phyloP scores from a whole-genome alignment of 495 filamentous ascomycete genomes.

The Terfezia claveryi region DNA sequence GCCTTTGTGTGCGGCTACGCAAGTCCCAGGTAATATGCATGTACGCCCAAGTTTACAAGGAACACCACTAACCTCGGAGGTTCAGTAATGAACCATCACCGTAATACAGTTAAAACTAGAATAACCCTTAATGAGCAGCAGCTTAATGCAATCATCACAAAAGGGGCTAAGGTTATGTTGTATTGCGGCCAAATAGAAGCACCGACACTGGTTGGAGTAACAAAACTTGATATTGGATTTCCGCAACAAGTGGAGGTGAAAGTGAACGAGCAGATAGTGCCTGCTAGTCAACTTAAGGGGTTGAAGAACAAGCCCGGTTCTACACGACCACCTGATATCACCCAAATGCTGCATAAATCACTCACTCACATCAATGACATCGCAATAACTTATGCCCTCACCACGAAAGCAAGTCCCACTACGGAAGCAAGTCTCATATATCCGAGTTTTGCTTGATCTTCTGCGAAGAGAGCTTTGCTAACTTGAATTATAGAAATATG shows the following conservation, averaged over 20 bases:
- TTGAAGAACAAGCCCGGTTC: constrained; percentile 90
- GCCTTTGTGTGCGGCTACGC: constrained; percentile 24
- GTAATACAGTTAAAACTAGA: constrained; percentile 30
- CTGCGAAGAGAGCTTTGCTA: constrained; percentile 1
- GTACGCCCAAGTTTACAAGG: constrained; percentile 25
- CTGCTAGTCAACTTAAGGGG: constrained; percentile 67
- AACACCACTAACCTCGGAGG: constrained; percentile 1
- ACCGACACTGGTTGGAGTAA: constrained; percentile 15
- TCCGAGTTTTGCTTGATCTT: constrained; percentile 3
- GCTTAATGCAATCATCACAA: constrained; percentile 27
- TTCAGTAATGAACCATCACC: constrained; percentile 36
- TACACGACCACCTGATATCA: constrained; percentile 80
- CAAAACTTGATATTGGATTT: constrained; percentile 46
- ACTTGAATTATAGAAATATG: constrained; percentile 41
- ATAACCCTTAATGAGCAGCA: constrained; percentile 31
- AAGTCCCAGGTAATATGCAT: constrained; percentile 40
- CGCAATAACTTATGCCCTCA: constrained; percentile 77
- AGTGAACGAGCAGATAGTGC: constrained; percentile 53
- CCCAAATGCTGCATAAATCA: constrained; percentile 41
- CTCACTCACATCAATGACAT: constrained; percentile 51
- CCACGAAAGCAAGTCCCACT: constrained; percentile 41
- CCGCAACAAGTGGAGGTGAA: constrained; percentile 81
- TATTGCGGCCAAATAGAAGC: constrained; percentile 46
- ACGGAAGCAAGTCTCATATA: not conserved
- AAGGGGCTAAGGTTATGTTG: constrained; percentile 33